Conservation (phyloP, 2,329 filamentous ascomycete genomes). For the Cytospora leucostoma region DNA sequence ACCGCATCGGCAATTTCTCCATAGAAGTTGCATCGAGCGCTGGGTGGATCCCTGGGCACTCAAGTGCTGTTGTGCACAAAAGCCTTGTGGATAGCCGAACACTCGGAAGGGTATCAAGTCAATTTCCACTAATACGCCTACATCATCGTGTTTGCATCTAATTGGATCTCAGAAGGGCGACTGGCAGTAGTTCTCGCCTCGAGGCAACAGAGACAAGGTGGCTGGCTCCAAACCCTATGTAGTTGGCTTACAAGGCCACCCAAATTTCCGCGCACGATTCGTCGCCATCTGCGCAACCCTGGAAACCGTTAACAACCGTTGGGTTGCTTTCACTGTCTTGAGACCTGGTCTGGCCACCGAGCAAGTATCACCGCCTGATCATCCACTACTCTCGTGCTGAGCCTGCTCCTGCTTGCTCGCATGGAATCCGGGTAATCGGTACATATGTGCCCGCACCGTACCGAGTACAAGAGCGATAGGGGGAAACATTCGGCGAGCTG, state of each 20-base stretch:
- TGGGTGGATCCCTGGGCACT: background rate
- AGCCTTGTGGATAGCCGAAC: background rate
- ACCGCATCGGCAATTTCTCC: background rate
- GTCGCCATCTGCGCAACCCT: background rate
- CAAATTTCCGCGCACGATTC: background rate
- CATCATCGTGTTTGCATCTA: background rate
- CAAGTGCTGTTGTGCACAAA: no score
- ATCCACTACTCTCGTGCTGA: background rate
- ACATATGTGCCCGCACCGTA: background rate
- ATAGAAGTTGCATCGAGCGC: background rate
- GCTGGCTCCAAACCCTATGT: background rate
- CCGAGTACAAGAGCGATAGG: background rate
- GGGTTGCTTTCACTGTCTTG: background rate
- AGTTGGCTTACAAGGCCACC: background rate
- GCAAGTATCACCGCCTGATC: background rate
- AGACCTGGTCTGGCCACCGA: background rate
- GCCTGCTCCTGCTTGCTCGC: background rate
- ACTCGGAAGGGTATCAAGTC: background rate
- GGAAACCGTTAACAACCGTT: background rate
- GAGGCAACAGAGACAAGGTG: background rate
- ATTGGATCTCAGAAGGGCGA: background rate
- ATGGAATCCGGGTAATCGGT: background rate
- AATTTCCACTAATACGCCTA: background rate
- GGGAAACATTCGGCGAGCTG: background rate
- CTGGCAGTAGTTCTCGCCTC: background rate